Conservation (phyloP, 345 rosid genomes). For the Cardiospermum halicacabum region DNA sequence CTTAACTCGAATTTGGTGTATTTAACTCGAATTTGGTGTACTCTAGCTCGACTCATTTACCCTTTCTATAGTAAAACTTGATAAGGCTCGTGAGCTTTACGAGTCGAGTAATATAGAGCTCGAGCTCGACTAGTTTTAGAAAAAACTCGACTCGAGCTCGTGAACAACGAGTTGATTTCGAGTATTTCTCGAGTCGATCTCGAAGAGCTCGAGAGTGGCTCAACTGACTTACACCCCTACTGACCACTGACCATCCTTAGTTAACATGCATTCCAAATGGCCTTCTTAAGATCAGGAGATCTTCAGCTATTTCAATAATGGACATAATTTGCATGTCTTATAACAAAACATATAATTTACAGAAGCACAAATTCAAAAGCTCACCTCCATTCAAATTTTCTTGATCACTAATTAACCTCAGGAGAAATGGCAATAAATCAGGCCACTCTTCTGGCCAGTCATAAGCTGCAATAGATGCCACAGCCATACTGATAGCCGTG, state of each 20-base stretch:
- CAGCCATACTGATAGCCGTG: conserved; percentile 84
- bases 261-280: background rate
- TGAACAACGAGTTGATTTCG: too few relatives aligned
- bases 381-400: conserved; percentile 63
- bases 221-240: too few relatives aligned
- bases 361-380: conserved; percentile 14
- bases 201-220: too few relatives aligned
- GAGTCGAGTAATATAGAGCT: too few relatives aligned
- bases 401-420: conserved; percentile 62
- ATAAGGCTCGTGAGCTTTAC: too few relatives aligned
- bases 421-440: conserved; percentile 69
- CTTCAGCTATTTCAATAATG: background rate
- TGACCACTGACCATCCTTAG: background rate
- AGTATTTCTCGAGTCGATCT: too few relatives aligned
- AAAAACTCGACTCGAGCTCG: too few relatives aligned
- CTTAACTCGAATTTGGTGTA: too few relatives aligned
- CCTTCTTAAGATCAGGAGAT: background rate
- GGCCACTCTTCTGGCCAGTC: conserved; percentile 98
- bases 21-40: too few relatives aligned
- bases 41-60: too few relatives aligned
- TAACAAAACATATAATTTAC: background rate
- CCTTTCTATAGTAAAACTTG: too few relatives aligned
- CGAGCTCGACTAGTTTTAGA: too few relatives aligned
- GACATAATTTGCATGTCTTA: conserved; percentile 5
- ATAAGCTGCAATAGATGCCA: conserved; percentile 66